These are phyloP conservation scores for Linnemannia exigua DNA, from an alignment of 192 early-diverging fungal species.

Conservation along the genomic window DNA sequence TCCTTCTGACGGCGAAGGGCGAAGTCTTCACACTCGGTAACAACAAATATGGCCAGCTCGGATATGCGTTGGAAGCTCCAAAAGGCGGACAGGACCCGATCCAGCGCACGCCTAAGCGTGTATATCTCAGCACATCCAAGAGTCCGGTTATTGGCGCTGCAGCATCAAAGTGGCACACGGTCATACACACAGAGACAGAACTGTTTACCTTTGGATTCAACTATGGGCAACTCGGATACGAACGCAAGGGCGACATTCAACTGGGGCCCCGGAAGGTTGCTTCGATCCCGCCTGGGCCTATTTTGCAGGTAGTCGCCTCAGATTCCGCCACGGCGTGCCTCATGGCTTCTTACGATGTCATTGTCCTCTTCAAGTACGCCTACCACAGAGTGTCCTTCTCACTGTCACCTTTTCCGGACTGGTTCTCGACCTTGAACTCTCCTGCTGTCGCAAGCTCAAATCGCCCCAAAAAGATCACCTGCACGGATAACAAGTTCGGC, in stretches of 20 bases:
- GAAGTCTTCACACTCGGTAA: slow-evolving; percentile 76
- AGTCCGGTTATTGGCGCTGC: slow-evolving; percentile 69
- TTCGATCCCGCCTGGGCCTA: slow-evolving; percentile 62
- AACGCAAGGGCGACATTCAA: slow-evolving; percentile 63
- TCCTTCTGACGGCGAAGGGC: slow-evolving; percentile 70
- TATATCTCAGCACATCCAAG: slow-evolving; percentile 68
- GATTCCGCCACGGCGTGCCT: slow-evolving; percentile 79
- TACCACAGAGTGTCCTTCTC: slow-evolving; percentile 61
- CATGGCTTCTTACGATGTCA: slow-evolving; percentile 66
- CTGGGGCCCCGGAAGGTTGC: slow-evolving; percentile 73
- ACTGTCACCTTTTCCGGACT: slow-evolving; percentile 33
- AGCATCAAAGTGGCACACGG: slow-evolving; percentile 78
- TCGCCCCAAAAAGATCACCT: slow-evolving; percentile 32
- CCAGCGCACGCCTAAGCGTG: slow-evolving; percentile 65
- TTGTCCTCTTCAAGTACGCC: slow-evolving; percentile 68
- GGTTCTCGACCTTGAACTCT: slow-evolving; percentile 1
- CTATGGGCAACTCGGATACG: slow-evolving; percentile 78
- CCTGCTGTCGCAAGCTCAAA: slow-evolving; percentile 16
- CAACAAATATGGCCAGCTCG: slow-evolving; percentile 77
- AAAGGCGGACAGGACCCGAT: slow-evolving; percentile 55
- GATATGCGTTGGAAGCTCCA: slow-evolving; percentile 53
- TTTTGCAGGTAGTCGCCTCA: slow-evolving; percentile 73
- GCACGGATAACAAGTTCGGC: slow-evolving; percentile 53
- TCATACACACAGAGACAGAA: slow-evolving; percentile 69
- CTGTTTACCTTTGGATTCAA: slow-evolving; percentile 79